phyloP scores from a whole-genome alignment of 2,329 filamentous ascomycete species.

The Akanthomyces uredinophilus region DNA sequence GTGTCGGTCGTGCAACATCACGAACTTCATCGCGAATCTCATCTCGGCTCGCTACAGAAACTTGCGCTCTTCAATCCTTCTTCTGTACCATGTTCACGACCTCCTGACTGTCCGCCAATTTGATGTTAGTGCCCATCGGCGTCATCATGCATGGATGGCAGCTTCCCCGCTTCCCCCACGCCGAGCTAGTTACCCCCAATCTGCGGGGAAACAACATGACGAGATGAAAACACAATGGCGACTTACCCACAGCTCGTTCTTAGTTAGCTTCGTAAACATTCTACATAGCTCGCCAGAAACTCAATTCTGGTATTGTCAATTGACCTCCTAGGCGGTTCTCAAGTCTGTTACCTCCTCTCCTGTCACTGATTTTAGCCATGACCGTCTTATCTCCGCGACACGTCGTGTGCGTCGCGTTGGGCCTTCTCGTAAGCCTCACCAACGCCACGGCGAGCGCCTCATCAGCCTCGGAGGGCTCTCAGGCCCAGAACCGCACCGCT shows the following conservation, averaged over 20 bases:
- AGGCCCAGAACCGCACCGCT: slow-evolving; percentile 17
- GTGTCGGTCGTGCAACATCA: too few species aligned
- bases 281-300: too few species aligned
- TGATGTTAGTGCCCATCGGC: neutral
- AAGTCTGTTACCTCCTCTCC: too few species aligned
- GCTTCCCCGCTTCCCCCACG: slow-evolving; percentile 10
- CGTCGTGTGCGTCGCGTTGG: slow-evolving; percentile 4
- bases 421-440: neutral
- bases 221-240: neutral
- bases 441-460: neutral
- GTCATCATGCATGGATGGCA: neutral
- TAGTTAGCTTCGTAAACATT: neutral
- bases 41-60: too few species aligned
- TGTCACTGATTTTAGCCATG: neutral
- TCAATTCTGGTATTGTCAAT: neutral
- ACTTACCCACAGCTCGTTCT: neutral
- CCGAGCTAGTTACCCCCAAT: neutral
- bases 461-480: slow-evolving; percentile 14
- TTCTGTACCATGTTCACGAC: too few species aligned
- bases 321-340: neutral
- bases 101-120: too few species aligned
- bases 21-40: too few species aligned
- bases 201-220: slow-evolving; percentile 6
- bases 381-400: neutral
- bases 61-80: too few species aligned